These are phyloP conservation scores for Starmerella ratchasimensis DNA, from an alignment of 805 yeast genomes.

Conservation along the genomic window DNA sequence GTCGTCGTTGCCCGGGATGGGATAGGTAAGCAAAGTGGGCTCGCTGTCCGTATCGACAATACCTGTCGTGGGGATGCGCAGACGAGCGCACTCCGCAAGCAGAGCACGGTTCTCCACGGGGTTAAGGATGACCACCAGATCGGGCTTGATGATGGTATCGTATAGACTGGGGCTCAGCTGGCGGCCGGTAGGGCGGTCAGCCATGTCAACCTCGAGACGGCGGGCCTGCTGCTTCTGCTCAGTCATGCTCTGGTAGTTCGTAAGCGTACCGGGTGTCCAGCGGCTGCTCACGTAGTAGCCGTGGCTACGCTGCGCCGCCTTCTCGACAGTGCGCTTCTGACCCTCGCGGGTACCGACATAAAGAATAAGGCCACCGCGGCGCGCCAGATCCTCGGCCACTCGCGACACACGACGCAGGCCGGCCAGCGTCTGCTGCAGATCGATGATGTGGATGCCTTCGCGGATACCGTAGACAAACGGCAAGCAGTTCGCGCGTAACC, in stretches of 20 bases:
- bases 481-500: conserved; percentile 60
- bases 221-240: conserved; percentile 33
- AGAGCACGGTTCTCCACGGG: conserved; percentile 77
- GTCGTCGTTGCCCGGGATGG: conserved; percentile 94
- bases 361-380: conserved; percentile 70
- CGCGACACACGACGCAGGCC: conserved; percentile 69
- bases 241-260: conserved; percentile 62
- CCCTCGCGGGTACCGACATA: conserved; percentile 76
- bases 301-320: conserved; percentile 61
- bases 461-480: conserved; percentile 80
- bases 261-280: conserved; percentile 92
- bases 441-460: conserved; percentile 82
- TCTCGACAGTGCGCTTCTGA: conserved; percentile 57
- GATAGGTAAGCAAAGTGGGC: conserved; percentile 78
- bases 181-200: conserved; percentile 52
- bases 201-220: conserved; percentile 64
- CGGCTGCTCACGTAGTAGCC: conserved; percentile 72
- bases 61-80: conserved; percentile 85
- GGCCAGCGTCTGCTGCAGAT: conserved; percentile 67
- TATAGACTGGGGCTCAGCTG: conserved; percentile 37
- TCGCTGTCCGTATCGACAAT: conserved; percentile 89
- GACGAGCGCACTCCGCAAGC: conserved; percentile 63
- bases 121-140: conserved; percentile 70
- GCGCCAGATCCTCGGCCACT: conserved; percentile 71
- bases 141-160: conserved; percentile 60